Percentiles rank a stretch among this genome's conserved stretches.
These are phyloP conservation scores for Begonia masoniana DNA, from an alignment of 306 rosid genomes.

Conservation along the genomic window DNA sequence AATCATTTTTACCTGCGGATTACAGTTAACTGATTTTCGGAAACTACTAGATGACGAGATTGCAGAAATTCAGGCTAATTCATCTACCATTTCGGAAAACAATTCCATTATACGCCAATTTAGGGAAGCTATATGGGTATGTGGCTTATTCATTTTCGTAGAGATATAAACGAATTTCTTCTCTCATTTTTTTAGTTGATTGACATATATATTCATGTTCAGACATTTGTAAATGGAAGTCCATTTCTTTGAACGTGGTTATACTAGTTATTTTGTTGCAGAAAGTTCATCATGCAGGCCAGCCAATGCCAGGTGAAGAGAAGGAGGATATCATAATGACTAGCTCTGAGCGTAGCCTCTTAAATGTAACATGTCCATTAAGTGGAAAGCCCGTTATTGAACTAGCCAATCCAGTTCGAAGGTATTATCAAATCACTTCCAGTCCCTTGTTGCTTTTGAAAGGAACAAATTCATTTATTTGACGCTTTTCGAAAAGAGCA, in stretches of 20 bases:
- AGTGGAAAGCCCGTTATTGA: constrained; percentile 70
- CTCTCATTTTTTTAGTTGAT: background rate
- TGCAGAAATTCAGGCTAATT: constrained; percentile 26
- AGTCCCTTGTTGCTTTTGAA: background rate
- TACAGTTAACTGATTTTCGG: constrained; percentile 53
- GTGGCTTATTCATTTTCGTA: constrained; percentile 10
- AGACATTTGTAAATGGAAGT: background rate
- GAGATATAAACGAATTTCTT: background rate
- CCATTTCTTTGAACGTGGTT: background rate
- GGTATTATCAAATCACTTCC: constrained; percentile 29
- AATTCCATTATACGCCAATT: constrained; percentile 48
- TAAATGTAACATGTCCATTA: constrained; percentile 64
- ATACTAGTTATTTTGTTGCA: constrained; percentile 27
- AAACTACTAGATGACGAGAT: constrained; percentile 52
- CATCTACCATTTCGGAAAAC: constrained; percentile 26
- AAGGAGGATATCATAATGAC: constrained; percentile 90
- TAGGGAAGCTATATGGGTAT: constrained; percentile 90
- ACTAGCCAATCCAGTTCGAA: constrained; percentile 71
- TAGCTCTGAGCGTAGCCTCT: constrained; percentile 51
- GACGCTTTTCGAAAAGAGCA: background rate
- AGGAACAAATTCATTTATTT: background rate
- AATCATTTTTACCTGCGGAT: background rate
- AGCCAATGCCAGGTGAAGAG: constrained; percentile 92
- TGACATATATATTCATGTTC: background rate
- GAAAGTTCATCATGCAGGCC: constrained; percentile 86